These are phyloP conservation scores for Carpinus viminea DNA, from an alignment of 306 rosid species.

Conservation along the genomic window DNA sequence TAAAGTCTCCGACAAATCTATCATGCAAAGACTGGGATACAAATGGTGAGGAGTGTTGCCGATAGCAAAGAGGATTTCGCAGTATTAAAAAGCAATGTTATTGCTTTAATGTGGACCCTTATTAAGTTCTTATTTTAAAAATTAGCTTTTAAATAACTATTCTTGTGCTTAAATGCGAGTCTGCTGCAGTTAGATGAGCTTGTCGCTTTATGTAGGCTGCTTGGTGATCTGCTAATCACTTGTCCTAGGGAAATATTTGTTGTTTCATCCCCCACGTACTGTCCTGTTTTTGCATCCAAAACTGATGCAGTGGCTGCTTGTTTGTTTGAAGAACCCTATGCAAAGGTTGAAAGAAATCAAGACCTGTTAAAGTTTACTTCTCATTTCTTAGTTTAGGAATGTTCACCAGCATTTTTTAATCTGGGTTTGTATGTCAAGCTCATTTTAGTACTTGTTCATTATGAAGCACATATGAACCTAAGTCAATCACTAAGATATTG, in stretches of 20 bases:
- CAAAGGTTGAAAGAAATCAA: conserved; percentile 2
- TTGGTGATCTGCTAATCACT: conserved; percentile 9
- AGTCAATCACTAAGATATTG: conserved; percentile 11
- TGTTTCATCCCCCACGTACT: neutral
- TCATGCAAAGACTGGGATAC: neutral
- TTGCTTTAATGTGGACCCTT: neutral
- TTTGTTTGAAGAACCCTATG: conserved; percentile 8
- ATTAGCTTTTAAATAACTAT: neutral
- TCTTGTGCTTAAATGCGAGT: neutral
- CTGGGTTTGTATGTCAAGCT: conserved; percentile 11
- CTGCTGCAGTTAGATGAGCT: neutral
- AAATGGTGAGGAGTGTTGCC: neutral
- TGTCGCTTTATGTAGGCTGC: neutral
- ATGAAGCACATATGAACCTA: conserved; percentile 13
- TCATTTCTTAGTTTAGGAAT: conserved; percentile 8
- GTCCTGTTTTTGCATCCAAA: conserved; percentile 9
- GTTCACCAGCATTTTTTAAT: conserved; percentile 18
- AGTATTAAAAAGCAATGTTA: neutral
- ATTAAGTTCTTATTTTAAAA: neutral
- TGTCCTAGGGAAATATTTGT: neutral
- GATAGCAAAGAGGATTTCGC: neutral
- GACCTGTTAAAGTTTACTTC: conserved; percentile 12
- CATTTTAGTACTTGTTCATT: neutral
- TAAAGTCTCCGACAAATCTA: neutral
- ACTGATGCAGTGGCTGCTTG: neutral